Base-by-base conservation (phyloP, 2,329 filamentous ascomycete genomes). In the Sclerotinia sclerotiorum region DNA sequence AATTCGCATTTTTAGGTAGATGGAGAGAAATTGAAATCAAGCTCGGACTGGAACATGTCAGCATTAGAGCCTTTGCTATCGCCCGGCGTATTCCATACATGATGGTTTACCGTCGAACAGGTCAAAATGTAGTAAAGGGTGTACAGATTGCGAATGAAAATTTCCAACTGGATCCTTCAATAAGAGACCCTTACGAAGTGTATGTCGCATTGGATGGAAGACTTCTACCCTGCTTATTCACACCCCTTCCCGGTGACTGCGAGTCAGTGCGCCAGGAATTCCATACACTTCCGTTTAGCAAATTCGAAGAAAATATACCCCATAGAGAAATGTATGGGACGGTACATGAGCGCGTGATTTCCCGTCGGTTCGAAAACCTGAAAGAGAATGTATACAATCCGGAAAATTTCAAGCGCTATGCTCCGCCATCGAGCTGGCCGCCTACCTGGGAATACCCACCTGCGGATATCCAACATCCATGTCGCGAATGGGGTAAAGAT, bases 381-480 rank as follows among this genome's bases (percentile, higher is more conserved):
- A 65, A 21, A 13, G 15, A 35, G 19, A 64, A 57, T 44, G 35
- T 65, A 52, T 68, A 56, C 13, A 56, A 42, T 7, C 15, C 11
- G 10, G 49, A 51, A 11, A 56, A 32, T n/a, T 68, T 68, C 19
- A 49, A 57, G 44, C 3, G n/a, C 6, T 39, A 68, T 11, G 32
- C 11, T 24, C 42, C 44, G 2, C 67, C 67, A 6, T 35, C 27
- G 8, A 27, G 24, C 17, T 68, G 42, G 60, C 67, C 61, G 10
- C n/a, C n/a, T 6, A 35, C 10, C 35, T 68, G 67, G 67, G 49
- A 39, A 5, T 68, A 68, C 35, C 67, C 60, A 21, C 60, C 67
- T 48, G 29, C 27, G 17, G 60, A 64, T 42, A 64, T 65, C 21
- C 60, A 68, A 51, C 67, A 65, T 65, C 58, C 60, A 15, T 63